Percentiles rank a stretch among this genome's conserved stretches.
Conservation (phyloP, 108 stramenopile genomes). For the Nitzschia sp. region DNA sequence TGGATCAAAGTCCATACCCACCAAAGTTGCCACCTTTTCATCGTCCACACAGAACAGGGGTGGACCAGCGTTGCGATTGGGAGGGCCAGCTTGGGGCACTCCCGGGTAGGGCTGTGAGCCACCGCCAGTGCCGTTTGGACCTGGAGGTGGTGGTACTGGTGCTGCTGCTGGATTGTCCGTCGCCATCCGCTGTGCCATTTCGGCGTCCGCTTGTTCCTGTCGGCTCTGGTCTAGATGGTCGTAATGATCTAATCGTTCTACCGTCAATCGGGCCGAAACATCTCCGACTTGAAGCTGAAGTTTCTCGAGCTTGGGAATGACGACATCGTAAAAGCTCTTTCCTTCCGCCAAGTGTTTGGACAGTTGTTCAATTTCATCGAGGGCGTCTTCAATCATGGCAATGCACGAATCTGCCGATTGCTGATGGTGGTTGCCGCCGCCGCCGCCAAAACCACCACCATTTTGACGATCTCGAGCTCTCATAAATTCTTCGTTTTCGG, state of each 20-base stretch:
- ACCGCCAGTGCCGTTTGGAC: not conserved
- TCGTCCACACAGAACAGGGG: slow-evolving; percentile 46
- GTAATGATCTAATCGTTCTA: slow-evolving; percentile 57
- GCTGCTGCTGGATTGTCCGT: slow-evolving; percentile 1
- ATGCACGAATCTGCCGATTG: slow-evolving; percentile 47
- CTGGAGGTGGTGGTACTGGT: not conserved
- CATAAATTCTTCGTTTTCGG: slow-evolving; percentile 50
- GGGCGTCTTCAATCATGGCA: slow-evolving; percentile 56
- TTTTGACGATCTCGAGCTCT: slow-evolving; percentile 12
- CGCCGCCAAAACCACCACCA: not conserved
- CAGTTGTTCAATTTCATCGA: slow-evolving; percentile 52
- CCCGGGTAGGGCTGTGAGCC: not conserved
- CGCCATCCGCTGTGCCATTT: slow-evolving; percentile 41
- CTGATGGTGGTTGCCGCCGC: too few relatives aligned
- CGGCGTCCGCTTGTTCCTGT: slow-evolving; percentile 52
- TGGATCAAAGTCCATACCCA: slow-evolving; percentile 69
- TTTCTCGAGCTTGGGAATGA: slow-evolving; percentile 51
- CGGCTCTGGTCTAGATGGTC: slow-evolving; percentile 21
- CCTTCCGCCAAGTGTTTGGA: slow-evolving; percentile 57
- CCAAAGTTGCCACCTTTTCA: slow-evolving; percentile 55
- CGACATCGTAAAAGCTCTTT: slow-evolving; percentile 45
- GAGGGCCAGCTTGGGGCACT: not conserved
- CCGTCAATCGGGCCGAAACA: slow-evolving; percentile 38
- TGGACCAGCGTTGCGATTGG: not conserved
- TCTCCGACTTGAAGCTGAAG: slow-evolving; percentile 46